These are phyloP conservation scores for Termitomyces sp. DNA, from an alignment of 768 basidiomycete genomes.

Conservation along the genomic window DNA sequence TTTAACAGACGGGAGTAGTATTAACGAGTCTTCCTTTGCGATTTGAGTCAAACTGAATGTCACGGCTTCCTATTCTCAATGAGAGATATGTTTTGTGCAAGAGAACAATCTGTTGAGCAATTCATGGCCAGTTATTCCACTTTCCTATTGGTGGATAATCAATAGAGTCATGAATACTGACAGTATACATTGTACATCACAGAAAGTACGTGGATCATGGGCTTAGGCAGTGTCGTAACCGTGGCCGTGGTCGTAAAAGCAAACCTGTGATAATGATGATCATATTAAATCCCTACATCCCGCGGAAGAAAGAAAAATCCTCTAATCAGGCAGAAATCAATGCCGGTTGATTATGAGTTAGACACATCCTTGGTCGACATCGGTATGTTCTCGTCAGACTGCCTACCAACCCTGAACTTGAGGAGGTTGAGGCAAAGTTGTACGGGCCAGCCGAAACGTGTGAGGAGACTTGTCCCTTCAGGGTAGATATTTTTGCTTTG, in stretches of 20 bases:
- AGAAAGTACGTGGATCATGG: not conserved
- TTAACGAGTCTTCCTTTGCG: not conserved
- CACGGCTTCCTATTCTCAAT: not conserved
- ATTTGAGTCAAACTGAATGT: too few relatives aligned
- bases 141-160: not conserved
- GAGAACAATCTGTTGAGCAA: not conserved
- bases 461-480: conserved; percentile 23
- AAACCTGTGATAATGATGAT: not conserved
- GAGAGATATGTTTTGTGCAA: not conserved
- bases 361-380: not conserved
- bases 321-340: too few relatives aligned
- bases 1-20: too few relatives aligned
- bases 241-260: not conserved
- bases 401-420: not conserved
- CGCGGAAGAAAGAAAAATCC: not conserved
- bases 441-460: conserved; percentile 35
- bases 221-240: not conserved
- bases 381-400: conserved; percentile 5
- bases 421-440: conserved; percentile 19
- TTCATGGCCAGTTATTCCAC: not conserved
- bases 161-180: not conserved
- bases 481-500: conserved; percentile 41
- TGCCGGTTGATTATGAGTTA: not conserved
- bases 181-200: not conserved
- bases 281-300: not conserved